Base-by-base conservation (phyloP, 805 yeast genomes). In the Starmerella potacharoeniae region DNA sequence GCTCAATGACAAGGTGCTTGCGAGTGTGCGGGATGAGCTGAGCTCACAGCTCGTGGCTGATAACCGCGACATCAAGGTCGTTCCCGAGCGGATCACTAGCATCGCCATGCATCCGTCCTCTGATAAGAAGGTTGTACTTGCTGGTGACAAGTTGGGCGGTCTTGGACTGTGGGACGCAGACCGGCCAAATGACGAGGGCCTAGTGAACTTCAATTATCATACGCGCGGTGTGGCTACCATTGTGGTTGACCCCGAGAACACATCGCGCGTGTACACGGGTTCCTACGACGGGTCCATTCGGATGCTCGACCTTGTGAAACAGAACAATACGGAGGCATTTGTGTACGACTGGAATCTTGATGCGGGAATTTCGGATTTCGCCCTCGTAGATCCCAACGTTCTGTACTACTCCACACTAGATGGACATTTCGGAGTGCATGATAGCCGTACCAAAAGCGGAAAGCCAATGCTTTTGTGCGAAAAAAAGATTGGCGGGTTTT, bases 251-350 rank as follows among this genome's bases (percentile, higher is more conserved):
- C 70, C 75, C 0, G 68, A 71, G 1, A 71, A 76, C 30, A 75
- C 80, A 8, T 72, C 77, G 29, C 78, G 79, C 58, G 74, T 91
- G 1, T 75, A 80, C 40, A 80, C 93, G 0, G 75, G 83, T 4
- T 83, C 95, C 3, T 91, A 91, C 66, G 98, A 91, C 69, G 97
- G 97, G 0, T 82, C 95, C 0, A 76, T 91, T 3, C 73, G 97
- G 55, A 68, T 75, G 29, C 73, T 87, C 51, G 95, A 91, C 66
- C 69, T 93, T 57, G 73, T 74, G 41, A 77, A 78, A 41, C 73
- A 82, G 57, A 71, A 77, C 44, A 79, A 87, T 6, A 68, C 75
- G 5, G 93, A 87, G 58, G 71, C 79, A 8, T 77, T 83, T 55
- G 81, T 82, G 3, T 72, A 75, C 42, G 74, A 75, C 53, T 79